Percentiles rank a stretch among this genome's conserved stretches.
These are phyloP conservation scores for Fusarium acutatum DNA, from an alignment of 2,329 filamentous ascomycete species.

Conservation along the genomic window DNA sequence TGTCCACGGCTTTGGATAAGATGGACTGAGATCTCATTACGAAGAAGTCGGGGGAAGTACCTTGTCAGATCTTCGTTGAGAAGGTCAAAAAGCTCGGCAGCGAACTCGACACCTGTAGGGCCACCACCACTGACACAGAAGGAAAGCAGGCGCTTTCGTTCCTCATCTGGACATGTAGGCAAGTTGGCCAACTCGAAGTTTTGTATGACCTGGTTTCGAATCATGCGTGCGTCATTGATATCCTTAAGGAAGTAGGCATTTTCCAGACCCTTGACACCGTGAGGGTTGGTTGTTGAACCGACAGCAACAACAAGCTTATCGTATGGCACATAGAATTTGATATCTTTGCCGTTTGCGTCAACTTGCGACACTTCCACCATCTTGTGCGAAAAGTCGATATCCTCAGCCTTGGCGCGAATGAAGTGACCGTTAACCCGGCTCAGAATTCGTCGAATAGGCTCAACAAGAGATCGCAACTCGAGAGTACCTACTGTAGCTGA, in stretches of 20 bases:
- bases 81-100: constrained; percentile 94
- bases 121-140: constrained; percentile 97
- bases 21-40: constrained; percentile 97
- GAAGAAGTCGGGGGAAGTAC: constrained; percentile 87
- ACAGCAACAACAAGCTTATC: constrained; percentile 95
- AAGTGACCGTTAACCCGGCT: constrained; percentile 85
- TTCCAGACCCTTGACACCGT: constrained; percentile 94
- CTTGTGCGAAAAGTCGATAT: constrained; percentile 91
- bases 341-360: constrained; percentile 75
- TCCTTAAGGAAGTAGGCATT: constrained; percentile 96
- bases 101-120: constrained; percentile 78
- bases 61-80: constrained; percentile 90
- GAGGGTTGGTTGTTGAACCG: constrained; percentile 90
- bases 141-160: constrained; percentile 85
- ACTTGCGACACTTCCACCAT: constrained; percentile 85
- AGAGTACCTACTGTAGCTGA: constrained; percentile 96
- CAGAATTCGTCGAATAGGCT: constrained; percentile 89
- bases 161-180: constrained; percentile 90
- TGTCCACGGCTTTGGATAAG: constrained; percentile 94
- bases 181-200: constrained; percentile 92
- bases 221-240: constrained; percentile 88
- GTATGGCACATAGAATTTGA: constrained; percentile 92
- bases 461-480: constrained; percentile 88
- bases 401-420: constrained; percentile 83
- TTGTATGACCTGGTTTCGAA: constrained; percentile 86